Evolutionary conservation across 2,329 filamentous ascomycete genomes (phyloP).

Genomic region (Fusarium duplospermum): DNA sequence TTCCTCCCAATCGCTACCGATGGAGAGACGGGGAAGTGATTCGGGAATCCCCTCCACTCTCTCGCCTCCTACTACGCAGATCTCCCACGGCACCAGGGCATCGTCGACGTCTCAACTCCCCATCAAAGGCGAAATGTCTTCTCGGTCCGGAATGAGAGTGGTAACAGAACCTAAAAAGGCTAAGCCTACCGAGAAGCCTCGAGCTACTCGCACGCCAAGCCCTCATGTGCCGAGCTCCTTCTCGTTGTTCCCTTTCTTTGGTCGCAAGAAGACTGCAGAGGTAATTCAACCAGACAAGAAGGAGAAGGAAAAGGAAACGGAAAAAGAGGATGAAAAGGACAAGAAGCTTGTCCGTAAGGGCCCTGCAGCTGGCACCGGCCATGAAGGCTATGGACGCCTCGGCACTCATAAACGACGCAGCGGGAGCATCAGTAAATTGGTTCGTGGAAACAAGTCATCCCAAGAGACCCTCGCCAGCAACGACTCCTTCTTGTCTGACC

Average conservation of each 20-base stretch:
- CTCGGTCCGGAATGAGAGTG: constrained; percentile 18
- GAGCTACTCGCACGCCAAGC: constrained; percentile 59
- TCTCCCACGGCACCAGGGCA: constrained; percentile 44
- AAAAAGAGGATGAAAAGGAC: constrained; percentile 54
- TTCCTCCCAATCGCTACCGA: constrained; percentile 59
- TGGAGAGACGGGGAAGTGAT: constrained; percentile 60
- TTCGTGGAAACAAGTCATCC: constrained; percentile 60
- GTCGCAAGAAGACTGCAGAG: constrained; percentile 74
- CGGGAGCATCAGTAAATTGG: constrained; percentile 64
- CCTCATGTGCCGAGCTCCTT: constrained; percentile 67
- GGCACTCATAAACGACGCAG: constrained; percentile 72
- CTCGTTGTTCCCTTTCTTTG: constrained; percentile 82
- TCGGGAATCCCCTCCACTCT: constrained; percentile 46
- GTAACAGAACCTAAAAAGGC: constrained; percentile 35
- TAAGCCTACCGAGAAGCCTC: constrained; percentile 32
- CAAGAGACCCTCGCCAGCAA: constrained; percentile 63
- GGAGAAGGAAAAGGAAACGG: constrained; percentile 49
- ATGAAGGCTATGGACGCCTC: constrained; percentile 84
- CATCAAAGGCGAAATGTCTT: constrained; percentile 31
- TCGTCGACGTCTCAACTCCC: constrained; percentile 49
- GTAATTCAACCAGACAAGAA: constrained; percentile 63
- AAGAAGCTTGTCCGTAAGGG: constrained; percentile 70
- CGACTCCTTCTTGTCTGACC: constrained; percentile 70
- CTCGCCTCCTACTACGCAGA: constrained; percentile 50
- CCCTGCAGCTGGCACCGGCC: constrained; percentile 90